Base-by-base conservation (phyloP, 768 basidiomycete species). In the Termitomyces sp. region DNA sequence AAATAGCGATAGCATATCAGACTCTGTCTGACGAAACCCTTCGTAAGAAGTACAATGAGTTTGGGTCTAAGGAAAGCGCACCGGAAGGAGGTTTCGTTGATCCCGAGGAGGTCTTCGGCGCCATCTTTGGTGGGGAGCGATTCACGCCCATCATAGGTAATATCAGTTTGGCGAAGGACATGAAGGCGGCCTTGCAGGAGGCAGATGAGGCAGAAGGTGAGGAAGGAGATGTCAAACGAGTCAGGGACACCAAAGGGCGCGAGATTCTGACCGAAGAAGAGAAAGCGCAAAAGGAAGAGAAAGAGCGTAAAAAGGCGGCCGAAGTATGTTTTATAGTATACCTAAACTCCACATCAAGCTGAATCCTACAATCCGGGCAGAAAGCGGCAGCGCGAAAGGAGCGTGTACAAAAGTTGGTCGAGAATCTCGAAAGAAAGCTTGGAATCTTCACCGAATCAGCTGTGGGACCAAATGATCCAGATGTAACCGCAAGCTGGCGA, bases 101-200 rank as follows among this genome's bases (percentile, higher is more conserved):
- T 72, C 94, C 94, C 0, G 90, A 92, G 65, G 88, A 88, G 65
- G 84, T 88, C 12, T 88, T 88, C 67, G 84, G 90, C 5, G 88
- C 88, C 11, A 91, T 96, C 62, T 96, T 96, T 65, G 94, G 94
- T 48, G 94, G 94, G 2, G 92, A 94, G 56, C 77, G 87, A 36
- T 96, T 96, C 73, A 75, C 86, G 48, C 87, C 92, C 2, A 92
- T 96, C 69, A 95, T 96, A 69, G 94, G 94, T 8, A 81, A 88
- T 48, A 94, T 96, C 66, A 91, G 91, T 63, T 76, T 96, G 57
- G 94, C 92, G 36, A 81, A 84, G 67, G 94, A 96, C 68, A 95
- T 96, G 94, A 96, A 96, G 78, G 82, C 88, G 2, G 94, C 92
- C 4, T 73, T 96, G 69, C 94, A 96, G 69, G 93, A 95, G 70